Conservation (phyloP, 257 asterid genomes). For the Solanum rostratum region DNA sequence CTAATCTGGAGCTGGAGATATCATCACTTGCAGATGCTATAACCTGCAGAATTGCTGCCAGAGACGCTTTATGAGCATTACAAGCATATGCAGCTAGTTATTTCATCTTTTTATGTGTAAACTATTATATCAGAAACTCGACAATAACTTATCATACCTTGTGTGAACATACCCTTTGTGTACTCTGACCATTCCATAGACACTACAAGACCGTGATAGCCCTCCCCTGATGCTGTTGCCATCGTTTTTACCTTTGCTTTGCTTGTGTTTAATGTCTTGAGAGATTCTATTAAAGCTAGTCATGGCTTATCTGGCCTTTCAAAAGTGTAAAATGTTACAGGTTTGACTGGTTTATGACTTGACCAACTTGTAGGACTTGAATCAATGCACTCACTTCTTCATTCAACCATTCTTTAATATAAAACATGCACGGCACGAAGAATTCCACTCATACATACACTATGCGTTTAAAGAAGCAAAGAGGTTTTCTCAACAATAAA, state of each 20-base stretch:
- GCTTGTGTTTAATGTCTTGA: not conserved
- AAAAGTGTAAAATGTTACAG: not conserved
- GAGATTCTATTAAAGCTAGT: not conserved
- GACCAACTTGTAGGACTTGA: not conserved
- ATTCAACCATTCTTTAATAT: not conserved
- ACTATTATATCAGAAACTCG: not conserved
- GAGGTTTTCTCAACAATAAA: not conserved
- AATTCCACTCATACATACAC: not conserved
- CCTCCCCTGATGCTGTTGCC: not conserved
- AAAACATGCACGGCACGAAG: not conserved
- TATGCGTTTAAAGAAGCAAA: not conserved
- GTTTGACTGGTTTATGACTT: not conserved
- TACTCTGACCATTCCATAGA: not conserved
- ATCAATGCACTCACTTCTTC: not conserved
- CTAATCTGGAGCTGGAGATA: slow-evolving; percentile 57
- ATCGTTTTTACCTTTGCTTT: not conserved
- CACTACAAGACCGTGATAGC: not conserved
- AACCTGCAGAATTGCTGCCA: slow-evolving; percentile 70
- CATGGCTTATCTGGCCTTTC: not conserved
- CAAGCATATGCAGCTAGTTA: not conserved
- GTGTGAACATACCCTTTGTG: not conserved
- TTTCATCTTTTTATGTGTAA: not conserved
- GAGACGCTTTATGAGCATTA: slow-evolving; percentile 58
- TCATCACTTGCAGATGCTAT: slow-evolving; percentile 80
- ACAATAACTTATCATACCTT: not conserved